These are phyloP conservation scores for Phytopythium boreale DNA, from an alignment of 352 stramenopile species.

Conservation along the genomic window DNA sequence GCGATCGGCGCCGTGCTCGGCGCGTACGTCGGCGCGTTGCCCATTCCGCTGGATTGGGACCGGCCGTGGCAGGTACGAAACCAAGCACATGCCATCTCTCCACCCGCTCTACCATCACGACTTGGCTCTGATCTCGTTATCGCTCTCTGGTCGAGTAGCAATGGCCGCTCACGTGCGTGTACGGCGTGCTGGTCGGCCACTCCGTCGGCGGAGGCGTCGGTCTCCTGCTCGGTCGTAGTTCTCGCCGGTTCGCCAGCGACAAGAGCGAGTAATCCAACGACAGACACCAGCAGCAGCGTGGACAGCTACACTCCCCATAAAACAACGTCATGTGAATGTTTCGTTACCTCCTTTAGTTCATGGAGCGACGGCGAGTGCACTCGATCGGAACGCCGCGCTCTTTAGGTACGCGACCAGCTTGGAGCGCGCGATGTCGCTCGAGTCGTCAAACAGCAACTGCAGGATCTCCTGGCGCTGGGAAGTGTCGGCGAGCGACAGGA, in stretches of 20 bases:
- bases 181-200: constrained; percentile 53
- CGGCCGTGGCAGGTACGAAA: constrained; percentile 83
- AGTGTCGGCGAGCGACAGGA: constrained; percentile 50
- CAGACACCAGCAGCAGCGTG: background rate
- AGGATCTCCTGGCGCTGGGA: constrained; percentile 52
- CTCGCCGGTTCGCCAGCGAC: background rate
- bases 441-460: constrained; percentile 64
- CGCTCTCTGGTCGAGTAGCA: constrained; percentile 30
- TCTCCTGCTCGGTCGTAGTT: constrained; percentile 8
- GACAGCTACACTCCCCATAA: background rate
- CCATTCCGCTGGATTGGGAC: constrained; percentile 87
- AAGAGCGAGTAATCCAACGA: background rate
- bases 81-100: background rate
- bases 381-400: constrained; percentile 56
- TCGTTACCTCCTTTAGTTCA: background rate
- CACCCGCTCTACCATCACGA: background rate
- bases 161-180: constrained; percentile 86
- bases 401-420: constrained; percentile 75
- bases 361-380: constrained; percentile 15
- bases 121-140: background rate
- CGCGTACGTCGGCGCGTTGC: constrained; percentile 68
- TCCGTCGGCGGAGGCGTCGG: constrained; percentile 34
- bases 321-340: background rate
- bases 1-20: constrained; percentile 58
- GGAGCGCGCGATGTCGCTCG: constrained; percentile 71